Evolutionary conservation across 805 yeast species (phyloP).

Genomic region (Clavispora fructus): DNA sequence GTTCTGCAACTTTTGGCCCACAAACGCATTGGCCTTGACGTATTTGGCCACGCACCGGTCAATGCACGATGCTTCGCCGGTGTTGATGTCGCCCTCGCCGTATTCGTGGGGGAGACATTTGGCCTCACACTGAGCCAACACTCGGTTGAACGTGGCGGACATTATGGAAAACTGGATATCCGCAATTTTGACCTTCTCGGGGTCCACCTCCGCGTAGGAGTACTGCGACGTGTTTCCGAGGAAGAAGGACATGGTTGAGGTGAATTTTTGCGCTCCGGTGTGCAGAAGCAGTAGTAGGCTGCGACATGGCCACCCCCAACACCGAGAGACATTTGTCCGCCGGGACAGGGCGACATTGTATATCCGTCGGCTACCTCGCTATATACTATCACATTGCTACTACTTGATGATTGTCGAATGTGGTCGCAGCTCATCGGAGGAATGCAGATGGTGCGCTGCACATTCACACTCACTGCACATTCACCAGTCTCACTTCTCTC

Average conservation of each 20-base stretch:
- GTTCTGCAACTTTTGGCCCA: constrained; percentile 49
- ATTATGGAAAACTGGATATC: constrained; percentile 65
- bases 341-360: too few relatives aligned
- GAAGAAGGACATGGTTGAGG: constrained; percentile 54
- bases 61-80: constrained; percentile 78
- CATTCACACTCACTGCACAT: too few relatives aligned
- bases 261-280: background rate
- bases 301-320: background rate
- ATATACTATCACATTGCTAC: too few relatives aligned
- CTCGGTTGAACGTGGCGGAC: constrained; percentile 33
- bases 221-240: constrained; percentile 43
- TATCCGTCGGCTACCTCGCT: too few relatives aligned
- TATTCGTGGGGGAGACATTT: constrained; percentile 87
- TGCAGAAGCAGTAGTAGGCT: background rate
- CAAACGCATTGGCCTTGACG: constrained; percentile 60
- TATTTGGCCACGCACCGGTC: constrained; percentile 86
- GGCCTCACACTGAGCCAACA: constrained; percentile 56
- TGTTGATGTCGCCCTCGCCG: constrained; percentile 77
- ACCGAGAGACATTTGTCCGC: background rate
- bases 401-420: too few relatives aligned
- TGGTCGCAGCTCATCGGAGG: too few relatives aligned
- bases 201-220: constrained; percentile 46
- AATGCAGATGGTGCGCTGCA: too few relatives aligned
- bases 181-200: constrained; percentile 57
- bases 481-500: too few relatives aligned